Evolutionary conservation across 2,329 filamentous ascomycete species (phyloP), one percentile per base, ranked within the genome.

Genomic region (Cladosporium sphaerospermum): DNA sequence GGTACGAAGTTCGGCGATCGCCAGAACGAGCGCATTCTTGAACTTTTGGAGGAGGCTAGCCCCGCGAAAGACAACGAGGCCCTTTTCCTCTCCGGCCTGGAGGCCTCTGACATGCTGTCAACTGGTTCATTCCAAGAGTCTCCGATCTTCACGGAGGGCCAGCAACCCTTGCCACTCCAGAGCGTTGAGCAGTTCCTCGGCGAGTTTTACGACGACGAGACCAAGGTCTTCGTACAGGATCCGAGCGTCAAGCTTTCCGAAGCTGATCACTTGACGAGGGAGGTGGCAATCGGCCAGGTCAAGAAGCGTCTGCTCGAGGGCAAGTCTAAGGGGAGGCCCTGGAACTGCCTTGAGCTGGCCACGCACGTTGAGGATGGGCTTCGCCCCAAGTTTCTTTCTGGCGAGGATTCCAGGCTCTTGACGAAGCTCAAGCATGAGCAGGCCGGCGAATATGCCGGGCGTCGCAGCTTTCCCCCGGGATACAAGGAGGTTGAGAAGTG

Each of bases 401-500:
- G 55, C 32, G 63, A 65, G 49, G 65, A 68, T 44, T 62, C 63
- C 47, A 58, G 63, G 9, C 58, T 68, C 4, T 55, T 68, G 36
- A 66, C 64, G 9, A 66, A 67, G 49, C 49, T 68, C 44, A 68
- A 68, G 54, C 59, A 65, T 31, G 52, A 53, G 18, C 51, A 42
- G 9, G 28, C 34, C 11, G 34, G 37, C 19, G 45, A 14, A 2
- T 55, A 58, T 18, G 62, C 61, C 10, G 60, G 59, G n/a, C 60
- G 65, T 5, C 57, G 58, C 11, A 61, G 61, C 23, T 66, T 62
- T 41, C 53, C 54, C 4, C 54, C 53, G n/a, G 65, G 64, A 5
- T 68, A 61, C 57, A 66, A 65, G 39, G 65, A 68, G 44, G 62
- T 67, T 46, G 65, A 68, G 60, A 66, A 64, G 44, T 68, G 65